Conservation (phyloP, 805 yeast genomes). For the Komagataella mondaviorum region DNA sequence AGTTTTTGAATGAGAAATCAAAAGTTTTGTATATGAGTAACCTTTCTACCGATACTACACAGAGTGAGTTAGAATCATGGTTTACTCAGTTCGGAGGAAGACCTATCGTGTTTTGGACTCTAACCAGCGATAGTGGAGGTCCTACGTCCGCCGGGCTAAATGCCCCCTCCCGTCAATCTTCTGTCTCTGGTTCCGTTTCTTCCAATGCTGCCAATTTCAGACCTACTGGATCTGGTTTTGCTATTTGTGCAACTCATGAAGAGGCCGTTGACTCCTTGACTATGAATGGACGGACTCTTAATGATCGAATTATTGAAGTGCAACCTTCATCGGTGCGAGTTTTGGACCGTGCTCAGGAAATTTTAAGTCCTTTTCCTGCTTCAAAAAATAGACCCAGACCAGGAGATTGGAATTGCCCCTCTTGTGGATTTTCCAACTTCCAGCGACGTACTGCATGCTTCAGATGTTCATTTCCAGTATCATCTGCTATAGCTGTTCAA, state of each 20-base stretch:
- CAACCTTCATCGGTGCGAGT: conserved; percentile 76
- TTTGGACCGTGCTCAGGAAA: conserved; percentile 70
- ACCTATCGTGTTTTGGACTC: conserved; percentile 83
- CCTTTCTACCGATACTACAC: conserved; percentile 77
- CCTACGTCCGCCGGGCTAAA: conserved; percentile 18
- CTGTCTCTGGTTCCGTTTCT: conserved; percentile 39
- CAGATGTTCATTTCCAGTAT: conserved; percentile 80
- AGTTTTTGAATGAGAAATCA: conserved; percentile 59
- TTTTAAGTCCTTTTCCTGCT: conserved; percentile 73
- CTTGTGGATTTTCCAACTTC: conserved; percentile 90
- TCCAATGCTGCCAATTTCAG: conserved; percentile 18
- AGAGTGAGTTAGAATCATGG: conserved; percentile 84
- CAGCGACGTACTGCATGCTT: conserved; percentile 91
- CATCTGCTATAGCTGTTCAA: conserved; percentile 57
- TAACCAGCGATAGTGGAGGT: conserved; percentile 29
- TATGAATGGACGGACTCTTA: conserved; percentile 63
- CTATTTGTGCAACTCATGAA: conserved; percentile 72
- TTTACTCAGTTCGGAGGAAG: conserved; percentile 77
- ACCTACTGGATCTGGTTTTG: conserved; percentile 63
- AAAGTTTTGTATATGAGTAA: conserved; percentile 71
- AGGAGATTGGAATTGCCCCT: conserved; percentile 97
- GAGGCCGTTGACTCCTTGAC: conserved; percentile 71
- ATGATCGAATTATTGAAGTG: conserved; percentile 68
- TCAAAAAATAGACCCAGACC: conserved; percentile 84
- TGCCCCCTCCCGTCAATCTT: conserved; percentile 12